A percentile compares a stretch with the other conserved stretches of the same genome.
Evolutionary conservation across 1,284 basidiomycete species (phyloP).

Genomic region (Stygiomarasmius scandens): DNA sequence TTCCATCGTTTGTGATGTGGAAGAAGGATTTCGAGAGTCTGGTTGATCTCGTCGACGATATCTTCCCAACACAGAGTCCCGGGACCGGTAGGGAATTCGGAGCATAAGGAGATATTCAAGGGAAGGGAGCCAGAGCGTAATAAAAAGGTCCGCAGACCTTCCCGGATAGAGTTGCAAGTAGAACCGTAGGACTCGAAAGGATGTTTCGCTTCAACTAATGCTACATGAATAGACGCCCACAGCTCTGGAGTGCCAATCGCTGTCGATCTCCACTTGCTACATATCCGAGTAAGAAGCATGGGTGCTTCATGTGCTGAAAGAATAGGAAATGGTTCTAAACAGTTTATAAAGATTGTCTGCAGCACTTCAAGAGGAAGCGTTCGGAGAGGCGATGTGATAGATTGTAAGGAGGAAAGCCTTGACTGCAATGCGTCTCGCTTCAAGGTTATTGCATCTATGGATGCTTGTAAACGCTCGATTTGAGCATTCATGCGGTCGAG

Average conservation of each 20-base stretch:
- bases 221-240: slow-evolving; percentile 5
- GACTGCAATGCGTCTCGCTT: slow-evolving; percentile 2
- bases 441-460: not conserved
- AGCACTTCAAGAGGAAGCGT: too few species aligned
- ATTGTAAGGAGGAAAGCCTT: not conserved
- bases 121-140: not conserved
- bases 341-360: too few species aligned
- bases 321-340: slow-evolving; percentile 1
- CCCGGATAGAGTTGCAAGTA: not conserved
- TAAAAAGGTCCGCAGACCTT: not conserved
- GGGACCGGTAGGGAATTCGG: not conserved
- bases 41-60: not conserved
- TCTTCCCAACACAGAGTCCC: slow-evolving; percentile 1
- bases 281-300: slow-evolving; percentile 2
- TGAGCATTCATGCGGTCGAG: slow-evolving; percentile 4
- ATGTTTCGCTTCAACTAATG: not conserved
- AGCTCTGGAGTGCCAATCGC: slow-evolving; percentile 1
- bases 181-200: not conserved
- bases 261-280: slow-evolving; percentile 7
- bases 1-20: slow-evolving; percentile 1
- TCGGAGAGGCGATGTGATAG: not conserved
- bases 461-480: not conserved
- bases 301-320: not conserved
- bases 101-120: slow-evolving; percentile 3
- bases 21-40: not conserved